Conservation (phyloP, 1,284 basidiomycete species). For the Fomitopsis schrenkii region DNA sequence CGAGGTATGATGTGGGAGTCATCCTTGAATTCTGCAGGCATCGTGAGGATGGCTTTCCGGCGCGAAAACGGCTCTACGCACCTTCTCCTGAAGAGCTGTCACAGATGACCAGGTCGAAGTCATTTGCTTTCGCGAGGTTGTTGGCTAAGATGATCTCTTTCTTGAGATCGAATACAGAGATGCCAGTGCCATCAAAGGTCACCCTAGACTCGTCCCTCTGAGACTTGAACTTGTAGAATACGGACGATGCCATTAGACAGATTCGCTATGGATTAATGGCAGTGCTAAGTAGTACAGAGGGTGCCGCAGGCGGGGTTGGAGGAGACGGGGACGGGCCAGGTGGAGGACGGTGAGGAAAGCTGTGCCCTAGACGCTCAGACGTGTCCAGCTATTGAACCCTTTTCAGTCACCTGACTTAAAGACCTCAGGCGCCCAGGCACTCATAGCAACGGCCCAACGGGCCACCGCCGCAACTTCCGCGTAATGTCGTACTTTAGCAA, state of each 20-base stretch:
- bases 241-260: conserved; percentile 79
- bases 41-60: not conserved
- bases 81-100: conserved; percentile 88
- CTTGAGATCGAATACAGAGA: conserved; percentile 99
- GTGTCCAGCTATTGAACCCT: not conserved
- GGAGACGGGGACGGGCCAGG: not conserved
- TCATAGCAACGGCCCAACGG: too few relatives aligned
- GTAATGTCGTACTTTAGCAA: too few relatives aligned
- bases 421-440: too few relatives aligned
- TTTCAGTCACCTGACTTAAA: too few relatives aligned
- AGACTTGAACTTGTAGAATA: conserved; percentile 98
- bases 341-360: not conserved
- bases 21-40: conserved; percentile 79
- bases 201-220: conserved; percentile 93
- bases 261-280: conserved; percentile 23
- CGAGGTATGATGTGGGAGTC: conserved; percentile 90
- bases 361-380: not conserved
- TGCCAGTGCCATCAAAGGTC: conserved; percentile 97
- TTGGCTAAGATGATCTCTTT: conserved; percentile 97
- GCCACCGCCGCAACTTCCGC: too few relatives aligned
- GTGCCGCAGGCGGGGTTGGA: not conserved
- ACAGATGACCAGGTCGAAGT: conserved; percentile 92
- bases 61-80: conserved; percentile 29
- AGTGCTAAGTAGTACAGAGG: conserved; percentile 12
- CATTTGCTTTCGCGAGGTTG: conserved; percentile 92